Evolutionary conservation across 2,329 filamentous ascomycete species (phyloP), one percentile per base, ranked within the genome.

Genomic region (Delphinella strobiligena): DNA sequence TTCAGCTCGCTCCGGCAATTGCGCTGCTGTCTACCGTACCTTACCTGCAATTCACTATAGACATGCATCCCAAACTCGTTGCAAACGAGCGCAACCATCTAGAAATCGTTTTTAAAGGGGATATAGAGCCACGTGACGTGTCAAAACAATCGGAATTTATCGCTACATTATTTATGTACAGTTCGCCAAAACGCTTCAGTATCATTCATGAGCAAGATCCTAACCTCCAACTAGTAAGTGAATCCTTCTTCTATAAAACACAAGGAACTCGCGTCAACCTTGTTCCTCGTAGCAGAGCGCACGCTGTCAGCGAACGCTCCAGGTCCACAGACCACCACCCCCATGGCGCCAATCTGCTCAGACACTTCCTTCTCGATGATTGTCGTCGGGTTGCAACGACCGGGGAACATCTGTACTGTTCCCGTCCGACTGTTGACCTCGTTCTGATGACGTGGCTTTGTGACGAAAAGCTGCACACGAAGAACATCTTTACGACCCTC

Each of bases 181-280:
- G n/a, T n/a, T n/a, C n/a, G n/a, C n/a, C n/a, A n/a, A n/a, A n/a
- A n/a, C n/a, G n/a, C n/a, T n/a, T n/a, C n/a, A n/a, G n/a, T n/a
- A n/a, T n/a, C n/a, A n/a, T n/a, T n/a, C n/a, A n/a, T n/a, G n/a
- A n/a, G n/a, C n/a, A 27, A 27, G 22, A 27, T 12, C 22, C 7
- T 27, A 12, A 27, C 34, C 7, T 18, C 3, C 22, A 19, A 31
- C 42, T 46, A 79, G 62, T 76, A 79, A 2, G 74, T 78, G 57
- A 80, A 80, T 30, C 72, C 72, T 60, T 80, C 76, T 54, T 80
- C 76, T 15, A 74, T 65, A 56, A 79, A 78, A 58, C 79, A 75
- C 7, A 80, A 57, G 36, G 62, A 62, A 29, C 68, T 71, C 5
- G 70, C 69, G 17, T 63, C 61, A 19, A 74, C 64, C 45, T 67